Evolutionary conservation across 2,329 filamentous ascomycete genomes (phyloP).

Genomic region (Colletotrichum endophyticum): DNA sequence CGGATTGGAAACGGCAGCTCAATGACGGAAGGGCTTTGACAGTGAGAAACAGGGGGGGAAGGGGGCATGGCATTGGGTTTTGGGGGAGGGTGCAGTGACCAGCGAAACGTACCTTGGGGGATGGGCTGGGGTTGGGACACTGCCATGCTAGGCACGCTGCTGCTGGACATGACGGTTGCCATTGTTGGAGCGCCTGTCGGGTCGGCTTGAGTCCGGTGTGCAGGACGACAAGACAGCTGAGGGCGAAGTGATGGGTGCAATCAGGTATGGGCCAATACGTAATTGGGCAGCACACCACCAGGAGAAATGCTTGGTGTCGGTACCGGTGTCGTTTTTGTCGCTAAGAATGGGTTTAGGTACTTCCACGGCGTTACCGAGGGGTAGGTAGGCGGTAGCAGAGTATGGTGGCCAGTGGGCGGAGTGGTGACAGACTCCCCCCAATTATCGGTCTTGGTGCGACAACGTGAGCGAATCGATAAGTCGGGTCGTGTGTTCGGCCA

Average conservation of each 20-base stretch:
- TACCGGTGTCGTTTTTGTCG: not conserved
- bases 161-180: conserved; percentile 9
- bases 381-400: not conserved
- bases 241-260: not conserved
- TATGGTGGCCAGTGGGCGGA: not conserved
- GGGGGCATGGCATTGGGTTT: not conserved
- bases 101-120: conserved; percentile 8
- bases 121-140: conserved; percentile 6
- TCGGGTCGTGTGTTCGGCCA: not conserved
- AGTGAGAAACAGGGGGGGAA: not conserved
- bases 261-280: conserved; percentile 11
- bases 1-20: not conserved
- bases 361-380: conserved; percentile 15
- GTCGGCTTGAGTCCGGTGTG: conserved; percentile 6
- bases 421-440: not conserved
- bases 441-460: not conserved
- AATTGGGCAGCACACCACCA: conserved; percentile 18
- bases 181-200: not conserved
- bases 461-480: conserved; percentile 5
- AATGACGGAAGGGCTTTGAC: conserved; percentile 14
- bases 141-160: not conserved
- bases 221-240: not conserved
- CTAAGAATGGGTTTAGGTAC: not conserved
- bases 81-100: not conserved
- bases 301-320: not conserved